A percentile compares a stretch with the other conserved stretches of the same genome.
These are phyloP conservation scores for Thinopyrum elongatum DNA, from an alignment of 176 grass and related monocot genomes.

Conservation along the genomic window DNA sequence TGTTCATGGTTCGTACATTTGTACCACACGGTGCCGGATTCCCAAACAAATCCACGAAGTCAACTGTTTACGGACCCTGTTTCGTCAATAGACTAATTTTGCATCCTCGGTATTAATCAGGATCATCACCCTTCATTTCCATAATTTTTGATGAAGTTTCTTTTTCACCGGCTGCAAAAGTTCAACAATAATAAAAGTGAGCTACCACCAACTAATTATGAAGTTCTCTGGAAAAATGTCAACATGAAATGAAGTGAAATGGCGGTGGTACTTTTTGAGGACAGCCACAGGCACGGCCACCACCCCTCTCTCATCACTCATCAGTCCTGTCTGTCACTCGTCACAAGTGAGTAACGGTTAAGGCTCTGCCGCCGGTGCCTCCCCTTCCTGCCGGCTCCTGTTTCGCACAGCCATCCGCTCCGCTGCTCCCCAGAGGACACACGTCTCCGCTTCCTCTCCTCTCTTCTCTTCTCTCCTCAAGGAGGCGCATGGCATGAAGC, in stretches of 20 bases:
- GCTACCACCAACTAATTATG: not conserved
- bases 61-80: constrained; percentile 16
- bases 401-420: not conserved
- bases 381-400: not conserved
- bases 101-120: not conserved
- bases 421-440: not conserved
- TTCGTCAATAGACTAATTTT: not conserved
- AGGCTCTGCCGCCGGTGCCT: constrained; percentile 15
- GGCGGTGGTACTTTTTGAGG: constrained; percentile 3
- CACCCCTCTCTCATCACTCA: not conserved
- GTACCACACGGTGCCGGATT: not conserved
- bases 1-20: constrained; percentile 4
- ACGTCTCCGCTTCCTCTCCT: not conserved
- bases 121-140: not conserved
- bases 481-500: too few relatives aligned
- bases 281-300: not conserved
- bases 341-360: constrained; percentile 13
- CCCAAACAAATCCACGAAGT: constrained; percentile 8
- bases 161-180: too few relatives aligned
- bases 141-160: too few relatives aligned
- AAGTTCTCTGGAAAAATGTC: not conserved
- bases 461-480: not conserved
- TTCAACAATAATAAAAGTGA: not conserved
- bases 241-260: not conserved
- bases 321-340: not conserved